Percentiles rank a stretch among this genome's conserved stretches.
phyloP scores from a whole-genome alignment of 176 grass and related monocot species.

The bread wheat (Triticum aestivum) region DNA sequence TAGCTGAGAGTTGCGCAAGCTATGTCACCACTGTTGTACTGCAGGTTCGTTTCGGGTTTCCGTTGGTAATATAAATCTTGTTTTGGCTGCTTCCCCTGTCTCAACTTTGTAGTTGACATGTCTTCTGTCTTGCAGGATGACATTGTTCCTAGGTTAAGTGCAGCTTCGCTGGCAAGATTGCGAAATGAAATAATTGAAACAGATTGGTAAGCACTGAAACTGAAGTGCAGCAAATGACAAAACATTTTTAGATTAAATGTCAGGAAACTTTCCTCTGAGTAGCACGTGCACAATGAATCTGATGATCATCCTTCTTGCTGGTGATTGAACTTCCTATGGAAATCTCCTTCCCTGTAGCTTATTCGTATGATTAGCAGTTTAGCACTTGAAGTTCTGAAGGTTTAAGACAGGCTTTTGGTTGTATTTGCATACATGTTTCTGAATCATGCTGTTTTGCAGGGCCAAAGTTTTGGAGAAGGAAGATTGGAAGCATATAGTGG shows the following conservation, averaged over 20 bases:
- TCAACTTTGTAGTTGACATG: background rate
- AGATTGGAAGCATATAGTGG: slow-evolving; percentile 87
- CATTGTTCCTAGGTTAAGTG: slow-evolving; percentile 86
- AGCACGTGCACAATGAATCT: background rate
- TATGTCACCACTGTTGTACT: slow-evolving; percentile 93
- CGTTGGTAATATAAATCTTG: background rate
- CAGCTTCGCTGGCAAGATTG: slow-evolving; percentile 71
- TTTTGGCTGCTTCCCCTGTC: background rate
- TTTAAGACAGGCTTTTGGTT: background rate
- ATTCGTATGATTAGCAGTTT: background rate
- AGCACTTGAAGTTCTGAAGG: slow-evolving; percentile 10
- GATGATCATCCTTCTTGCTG: background rate
- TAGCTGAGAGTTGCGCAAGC: slow-evolving; percentile 66
- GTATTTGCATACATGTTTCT: background rate
- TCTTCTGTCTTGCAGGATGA: slow-evolving; percentile 60
- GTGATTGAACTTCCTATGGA: no score
- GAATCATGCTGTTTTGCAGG: slow-evolving; percentile 49
- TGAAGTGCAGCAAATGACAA: background rate
- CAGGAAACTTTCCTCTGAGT: background rate
- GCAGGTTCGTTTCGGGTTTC: slow-evolving; percentile 50
- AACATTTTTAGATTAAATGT: background rate
- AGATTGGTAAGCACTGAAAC: slow-evolving; percentile 70
- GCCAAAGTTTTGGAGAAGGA: slow-evolving; percentile 80
- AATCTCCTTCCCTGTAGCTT: no score
- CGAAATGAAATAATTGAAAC: slow-evolving; percentile 87